A percentile compares a stretch with the other conserved stretches of the same genome.
Evolutionary conservation across 1,139 yeast genomes (phyloP).

Genomic region (Saccharomycopsis phalli): DNA sequence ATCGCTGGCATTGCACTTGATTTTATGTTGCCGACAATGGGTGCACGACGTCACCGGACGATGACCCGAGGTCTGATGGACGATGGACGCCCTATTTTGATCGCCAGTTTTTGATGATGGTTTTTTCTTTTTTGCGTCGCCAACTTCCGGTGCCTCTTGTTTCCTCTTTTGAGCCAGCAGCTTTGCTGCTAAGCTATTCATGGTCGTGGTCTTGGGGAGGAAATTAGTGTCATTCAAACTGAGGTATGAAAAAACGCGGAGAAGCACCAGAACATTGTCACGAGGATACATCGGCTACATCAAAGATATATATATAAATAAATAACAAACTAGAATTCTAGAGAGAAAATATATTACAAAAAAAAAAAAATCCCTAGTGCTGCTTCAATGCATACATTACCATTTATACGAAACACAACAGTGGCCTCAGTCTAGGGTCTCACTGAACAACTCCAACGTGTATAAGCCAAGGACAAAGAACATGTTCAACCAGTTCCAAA

Average conservation of each 20-base stretch:
- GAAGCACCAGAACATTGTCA: too few species aligned
- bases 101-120: not conserved
- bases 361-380: too few species aligned
- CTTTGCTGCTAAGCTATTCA: too few species aligned
- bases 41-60: slow-evolving; percentile 91
- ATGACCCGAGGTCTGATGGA: slow-evolving; percentile 37
- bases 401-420: not conserved
- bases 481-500: slow-evolving; percentile 96
- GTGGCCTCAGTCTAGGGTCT: slow-evolving; percentile 17
- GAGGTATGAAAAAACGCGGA: too few species aligned
- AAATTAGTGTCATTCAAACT: too few species aligned
- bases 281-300: too few species aligned
- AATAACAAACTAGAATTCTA: too few species aligned
- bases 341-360: too few species aligned
- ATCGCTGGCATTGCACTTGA: slow-evolving; percentile 85
- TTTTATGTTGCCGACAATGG: slow-evolving; percentile 90
- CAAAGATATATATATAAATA: too few species aligned
- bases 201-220: too few species aligned
- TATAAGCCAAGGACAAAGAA: slow-evolving; percentile 71
- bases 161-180: not conserved
- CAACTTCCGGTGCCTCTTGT: not conserved
- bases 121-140: not conserved
- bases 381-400: too few species aligned
- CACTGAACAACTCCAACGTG: slow-evolving; percentile 58
- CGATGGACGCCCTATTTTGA: not conserved